A percentile compares a stretch with the other conserved stretches of the same genome.
These are phyloP conservation scores for Bipolaris cookei DNA, from an alignment of 2,329 filamentous ascomycete genomes.

Conservation along the genomic window DNA sequence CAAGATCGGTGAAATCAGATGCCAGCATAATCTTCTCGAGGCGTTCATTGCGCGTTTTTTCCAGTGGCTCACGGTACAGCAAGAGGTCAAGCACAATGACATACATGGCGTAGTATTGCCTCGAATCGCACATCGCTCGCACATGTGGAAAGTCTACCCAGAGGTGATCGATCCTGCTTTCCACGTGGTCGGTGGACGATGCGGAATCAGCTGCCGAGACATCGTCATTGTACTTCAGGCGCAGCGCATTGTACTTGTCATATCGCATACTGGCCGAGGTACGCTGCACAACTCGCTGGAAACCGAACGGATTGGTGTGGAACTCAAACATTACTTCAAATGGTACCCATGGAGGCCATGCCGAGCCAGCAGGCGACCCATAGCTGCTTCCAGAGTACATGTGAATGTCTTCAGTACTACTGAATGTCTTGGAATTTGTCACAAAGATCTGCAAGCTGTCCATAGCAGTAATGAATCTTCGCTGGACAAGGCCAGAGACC, in stretches of 20 bases:
- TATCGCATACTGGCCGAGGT: constrained; percentile 93
- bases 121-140: constrained; percentile 93
- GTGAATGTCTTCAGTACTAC: constrained; percentile 77
- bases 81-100: constrained; percentile 96
- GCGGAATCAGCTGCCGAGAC: constrained; percentile 69
- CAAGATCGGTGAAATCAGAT: constrained; percentile 96
- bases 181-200: constrained; percentile 61
- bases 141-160: constrained; percentile 97
- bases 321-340: constrained; percentile 99
- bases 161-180: constrained; percentile 90
- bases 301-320: constrained; percentile 91
- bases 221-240: constrained; percentile 96
- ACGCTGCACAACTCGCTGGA: constrained; percentile 94
- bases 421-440: constrained; percentile 89
- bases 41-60: constrained; percentile 95
- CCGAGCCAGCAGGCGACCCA: constrained; percentile 79
- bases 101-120: constrained; percentile 97
- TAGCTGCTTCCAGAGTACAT: constrained; percentile 96
- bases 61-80: constrained; percentile 92
- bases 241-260: constrained; percentile 97
- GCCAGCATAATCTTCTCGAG: constrained; percentile 99
- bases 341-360: constrained; percentile 98
- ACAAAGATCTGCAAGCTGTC: constrained; percentile 99
- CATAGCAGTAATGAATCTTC: constrained; percentile 92
- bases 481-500: constrained; percentile 93